Percentiles rank a stretch among this genome's conserved stretches.
phyloP scores from a whole-genome alignment of 1,284 basidiomycete genomes.

The Rhodotorula glutinis region DNA sequence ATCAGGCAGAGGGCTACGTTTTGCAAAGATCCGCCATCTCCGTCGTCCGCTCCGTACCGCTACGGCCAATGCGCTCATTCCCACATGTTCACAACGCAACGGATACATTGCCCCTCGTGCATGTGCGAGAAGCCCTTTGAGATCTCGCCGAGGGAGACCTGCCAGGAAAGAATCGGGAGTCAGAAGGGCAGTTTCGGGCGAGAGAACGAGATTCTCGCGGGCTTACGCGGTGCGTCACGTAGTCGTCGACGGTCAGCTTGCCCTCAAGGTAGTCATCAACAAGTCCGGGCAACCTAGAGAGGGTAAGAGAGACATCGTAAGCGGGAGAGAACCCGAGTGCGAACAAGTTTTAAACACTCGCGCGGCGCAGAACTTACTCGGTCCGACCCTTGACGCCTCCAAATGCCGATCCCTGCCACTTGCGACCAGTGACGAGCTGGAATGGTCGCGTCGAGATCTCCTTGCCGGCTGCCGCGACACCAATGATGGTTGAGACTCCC shows the following conservation, averaged over 20 bases:
- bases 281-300: constrained; percentile 41
- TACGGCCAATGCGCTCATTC: not conserved
- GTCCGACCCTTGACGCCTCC: constrained; percentile 98
- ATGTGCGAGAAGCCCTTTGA: constrained; percentile 51
- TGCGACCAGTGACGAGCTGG: constrained; percentile 80
- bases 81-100: constrained; percentile 45
- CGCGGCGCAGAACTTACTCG: constrained; percentile 52
- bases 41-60: too few relatives aligned
- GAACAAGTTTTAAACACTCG: not conserved
- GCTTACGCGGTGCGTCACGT: constrained; percentile 49
- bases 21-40: too few relatives aligned
- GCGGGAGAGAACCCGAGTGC: not conserved
- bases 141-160: constrained; percentile 46
- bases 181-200: too few relatives aligned
- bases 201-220: constrained; percentile 22
- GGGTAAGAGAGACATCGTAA: not conserved
- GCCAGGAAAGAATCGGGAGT: not conserved
- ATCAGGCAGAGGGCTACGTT: too few relatives aligned
- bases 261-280: constrained; percentile 44
- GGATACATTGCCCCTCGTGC: constrained; percentile 49
- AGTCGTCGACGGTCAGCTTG: constrained; percentile 50
- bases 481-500: constrained; percentile 94
- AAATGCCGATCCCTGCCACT: constrained; percentile 93
- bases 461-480: constrained; percentile 66
- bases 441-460: constrained; percentile 95